Evolutionary conservation across 768 basidiomycete genomes (phyloP).

Genomic region (Mycena haematopus): DNA sequence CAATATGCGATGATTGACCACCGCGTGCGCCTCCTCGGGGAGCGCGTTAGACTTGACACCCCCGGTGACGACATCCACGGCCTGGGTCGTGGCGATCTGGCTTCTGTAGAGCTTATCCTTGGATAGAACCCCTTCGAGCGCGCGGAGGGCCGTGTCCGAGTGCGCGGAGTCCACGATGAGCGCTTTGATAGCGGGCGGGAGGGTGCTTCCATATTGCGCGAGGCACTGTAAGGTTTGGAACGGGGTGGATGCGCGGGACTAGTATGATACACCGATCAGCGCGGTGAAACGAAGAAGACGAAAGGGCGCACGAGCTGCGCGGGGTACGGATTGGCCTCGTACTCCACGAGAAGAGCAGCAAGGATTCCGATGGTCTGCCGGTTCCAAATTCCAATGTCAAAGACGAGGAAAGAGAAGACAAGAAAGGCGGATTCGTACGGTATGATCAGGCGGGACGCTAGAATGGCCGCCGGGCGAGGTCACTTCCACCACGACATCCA

Average conservation of each 20-base stretch:
- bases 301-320: slow-evolving; percentile 41
- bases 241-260: slow-evolving; percentile 48
- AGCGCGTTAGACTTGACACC: slow-evolving; percentile 63
- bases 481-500: slow-evolving; percentile 48
- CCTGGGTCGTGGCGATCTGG: slow-evolving; percentile 59
- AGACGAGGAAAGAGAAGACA: background rate
- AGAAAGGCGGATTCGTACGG: slow-evolving; percentile 39
- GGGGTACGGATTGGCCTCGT: slow-evolving; percentile 53
- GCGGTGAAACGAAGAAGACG: background rate
- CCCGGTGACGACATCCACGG: slow-evolving; percentile 54
- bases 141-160: slow-evolving; percentile 47
- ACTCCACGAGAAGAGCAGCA: slow-evolving; percentile 52
- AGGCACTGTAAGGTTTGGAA: slow-evolving; percentile 57
- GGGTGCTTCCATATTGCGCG: slow-evolving; percentile 51
- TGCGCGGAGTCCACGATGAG: slow-evolving; percentile 42
- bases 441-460: slow-evolving; percentile 66
- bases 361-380: slow-evolving; percentile 63
- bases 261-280: background rate
- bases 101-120: slow-evolving; percentile 35
- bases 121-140: slow-evolving; percentile 46
- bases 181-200: slow-evolving; percentile 43
- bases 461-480: slow-evolving; percentile 67
- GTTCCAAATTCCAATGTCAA: background rate
- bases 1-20: slow-evolving; percentile 59
- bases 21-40: slow-evolving; percentile 57